Percentiles rank a stretch among this genome's conserved stretches.
Evolutionary conservation across 352 stramenopile species (phyloP).

Genomic region (Globisporangium heterothallicum): DNA sequence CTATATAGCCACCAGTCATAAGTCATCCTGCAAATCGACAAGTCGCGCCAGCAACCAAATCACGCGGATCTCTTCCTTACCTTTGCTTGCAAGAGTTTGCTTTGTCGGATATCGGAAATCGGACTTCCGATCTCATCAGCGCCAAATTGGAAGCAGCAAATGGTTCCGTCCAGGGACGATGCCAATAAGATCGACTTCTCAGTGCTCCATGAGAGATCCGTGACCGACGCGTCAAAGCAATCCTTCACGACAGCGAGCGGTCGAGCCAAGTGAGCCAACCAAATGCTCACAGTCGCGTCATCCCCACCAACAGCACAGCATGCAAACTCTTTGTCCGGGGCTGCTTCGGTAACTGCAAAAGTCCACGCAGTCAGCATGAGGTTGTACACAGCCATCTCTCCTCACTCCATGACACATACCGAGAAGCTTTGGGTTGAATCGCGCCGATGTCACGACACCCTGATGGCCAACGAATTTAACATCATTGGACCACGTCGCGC

Average conservation of each 20-base stretch:
- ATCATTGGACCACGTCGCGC: constrained; percentile 74
- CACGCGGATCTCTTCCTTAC: constrained; percentile 20
- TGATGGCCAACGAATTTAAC: constrained; percentile 85
- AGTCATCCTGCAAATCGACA: background rate
- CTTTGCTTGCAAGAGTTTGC: constrained; percentile 76
- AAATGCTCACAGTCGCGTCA: constrained; percentile 83
- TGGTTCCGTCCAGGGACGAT: constrained; percentile 72
- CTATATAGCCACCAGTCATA: constrained; percentile 19
- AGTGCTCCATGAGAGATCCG: constrained; percentile 70
- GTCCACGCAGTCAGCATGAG: background rate
- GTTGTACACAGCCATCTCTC: background rate
- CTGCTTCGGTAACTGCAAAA: constrained; percentile 37
- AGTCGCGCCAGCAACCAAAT: no score
- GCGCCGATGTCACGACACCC: constrained; percentile 69
- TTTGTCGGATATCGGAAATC: constrained; percentile 68
- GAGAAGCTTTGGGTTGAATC: constrained; percentile 82
- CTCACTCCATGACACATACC: no score
- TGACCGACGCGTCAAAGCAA: constrained; percentile 82
- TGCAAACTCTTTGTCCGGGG: constrained; percentile 75
- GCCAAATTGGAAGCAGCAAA: constrained; percentile 81
- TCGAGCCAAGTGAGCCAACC: constrained; percentile 71
- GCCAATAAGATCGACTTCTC: constrained; percentile 55
- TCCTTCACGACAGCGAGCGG: constrained; percentile 76
- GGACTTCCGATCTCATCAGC: constrained; percentile 57
- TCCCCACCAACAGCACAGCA: constrained; percentile 81